Base-by-base conservation (phyloP, 2,329 filamentous ascomycete genomes). In the Fusarium agapanthi region DNA sequence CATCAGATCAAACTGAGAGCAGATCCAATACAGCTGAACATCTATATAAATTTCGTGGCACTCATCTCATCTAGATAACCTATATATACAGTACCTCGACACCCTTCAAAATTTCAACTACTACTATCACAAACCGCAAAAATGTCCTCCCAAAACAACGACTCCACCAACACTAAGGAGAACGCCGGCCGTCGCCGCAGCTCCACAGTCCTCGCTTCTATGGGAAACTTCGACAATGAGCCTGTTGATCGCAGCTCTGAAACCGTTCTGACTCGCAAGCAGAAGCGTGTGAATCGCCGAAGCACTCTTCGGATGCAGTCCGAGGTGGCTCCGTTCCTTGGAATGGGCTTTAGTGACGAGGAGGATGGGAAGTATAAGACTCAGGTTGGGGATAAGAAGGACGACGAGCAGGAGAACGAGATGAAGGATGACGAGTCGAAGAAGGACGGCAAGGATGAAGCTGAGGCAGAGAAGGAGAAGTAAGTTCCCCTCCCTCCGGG, bases 391-490 rank as follows among this genome's bases (percentile, higher is more conserved):
- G 3, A 44, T 7, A 12, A 48, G 14, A 38, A 62, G 34, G 9
- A 13, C 4, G 14, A 28, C 1, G 44, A 66, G 24, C 5, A 32
- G 4, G 40, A 13, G 14, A 32, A 32, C 30, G 2, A 41, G 15
- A 20, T 47, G 50, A 30, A 47, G 15, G 7, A 13, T 6, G 41
- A 34, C 3, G 40, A 51, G 5, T 1, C 8, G 11, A 9, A 44
- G 20, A 5, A 30, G 7, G 45, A 20, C 0, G 26, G 7, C 1
- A 9, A 32, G 14, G 5, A 18, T 0, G 4, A 35, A 6, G 3
- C 14, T 15, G 35, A 67, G 34, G 7, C n/a, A 0, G 28, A 54
- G 30, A 24, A 45, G 35, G 22, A 47, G 18, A 63, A 51, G 50
- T 68, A 68, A 41, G 24, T 8, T 8, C 13, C 22, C 18, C 5